A percentile compares a stretch with the other conserved stretches of the same genome.
These are phyloP conservation scores for Pugionium cornutum DNA, from an alignment of 345 rosid species.

Conservation along the genomic window DNA sequence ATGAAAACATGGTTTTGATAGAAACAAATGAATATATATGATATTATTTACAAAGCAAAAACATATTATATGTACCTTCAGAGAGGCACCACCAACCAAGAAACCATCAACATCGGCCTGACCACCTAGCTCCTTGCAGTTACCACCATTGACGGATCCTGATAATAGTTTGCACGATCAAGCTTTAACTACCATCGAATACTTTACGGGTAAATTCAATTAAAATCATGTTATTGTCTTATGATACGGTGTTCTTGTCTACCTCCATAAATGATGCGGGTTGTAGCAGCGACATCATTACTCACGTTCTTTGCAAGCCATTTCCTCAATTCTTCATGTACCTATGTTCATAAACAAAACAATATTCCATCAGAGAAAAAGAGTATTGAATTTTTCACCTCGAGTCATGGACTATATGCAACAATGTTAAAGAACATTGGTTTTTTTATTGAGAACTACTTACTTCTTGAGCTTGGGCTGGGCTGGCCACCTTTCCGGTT, in stretches of 20 bases:
- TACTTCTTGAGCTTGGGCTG: slow-evolving; percentile 95
- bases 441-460: slow-evolving; percentile 28
- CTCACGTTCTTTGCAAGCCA: slow-evolving; percentile 74
- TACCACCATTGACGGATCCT: slow-evolving; percentile 85
- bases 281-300: slow-evolving; percentile 67
- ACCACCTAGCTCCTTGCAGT: slow-evolving; percentile 78
- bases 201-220: background rate
- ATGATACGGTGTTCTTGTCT: background rate
- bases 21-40: background rate
- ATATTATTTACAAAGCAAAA: background rate
- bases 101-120: slow-evolving; percentile 85
- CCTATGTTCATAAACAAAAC: slow-evolving; percentile 45
- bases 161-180: slow-evolving; percentile 3
- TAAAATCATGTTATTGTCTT: background rate
- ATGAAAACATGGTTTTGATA: background rate
- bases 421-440: background rate
- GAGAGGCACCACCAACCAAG: slow-evolving; percentile 90
- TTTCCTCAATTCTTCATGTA: slow-evolving; percentile 80
- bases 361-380: background rate
- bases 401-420: background rate
- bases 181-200: background rate
- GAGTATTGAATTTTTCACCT: background rate
- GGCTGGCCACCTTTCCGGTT: slow-evolving; percentile 89
- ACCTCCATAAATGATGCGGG: slow-evolving; percentile 95
- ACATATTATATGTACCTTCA: slow-evolving; percentile 51